Evolutionary conservation across 129 eudicot species (phyloP).

Genomic region (Pittosporum tobira): DNA sequence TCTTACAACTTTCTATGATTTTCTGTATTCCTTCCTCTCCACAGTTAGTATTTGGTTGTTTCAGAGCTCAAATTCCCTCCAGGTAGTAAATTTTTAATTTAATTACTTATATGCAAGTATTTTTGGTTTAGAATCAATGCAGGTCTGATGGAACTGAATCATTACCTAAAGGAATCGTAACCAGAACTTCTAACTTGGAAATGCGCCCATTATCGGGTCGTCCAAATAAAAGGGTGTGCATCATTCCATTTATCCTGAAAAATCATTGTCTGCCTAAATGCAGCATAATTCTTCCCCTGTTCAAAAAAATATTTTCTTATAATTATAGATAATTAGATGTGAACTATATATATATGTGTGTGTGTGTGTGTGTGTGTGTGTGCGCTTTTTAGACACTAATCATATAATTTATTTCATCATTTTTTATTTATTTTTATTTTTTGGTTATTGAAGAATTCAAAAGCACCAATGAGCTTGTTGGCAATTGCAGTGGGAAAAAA

Average conservation of each 20-base stretch:
- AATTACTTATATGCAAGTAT: too few relatives aligned
- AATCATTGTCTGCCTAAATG: not conserved
- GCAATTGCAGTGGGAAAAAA: slow-evolving; percentile 91
- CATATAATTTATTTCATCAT: not conserved
- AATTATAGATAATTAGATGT: too few relatives aligned
- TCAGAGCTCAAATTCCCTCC: not conserved
- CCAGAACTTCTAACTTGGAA: slow-evolving; percentile 63
- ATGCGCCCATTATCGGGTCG: slow-evolving; percentile 75
- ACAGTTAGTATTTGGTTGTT: not conserved
- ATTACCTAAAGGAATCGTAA: slow-evolving; percentile 67
- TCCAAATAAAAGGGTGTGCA: slow-evolving; percentile 33
- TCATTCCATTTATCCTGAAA: not conserved
- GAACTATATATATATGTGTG: too few relatives aligned
- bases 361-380: too few relatives aligned
- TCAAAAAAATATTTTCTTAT: too few relatives aligned
- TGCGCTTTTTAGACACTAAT: not conserved
- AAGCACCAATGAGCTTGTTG: slow-evolving; percentile 56
- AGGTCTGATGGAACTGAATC: slow-evolving; percentile 63
- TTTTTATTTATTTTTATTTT: too few relatives aligned
- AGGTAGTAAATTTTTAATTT: not conserved
- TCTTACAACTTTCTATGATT: not conserved
- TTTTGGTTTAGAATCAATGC: slow-evolving; percentile 40
- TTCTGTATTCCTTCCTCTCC: not conserved
- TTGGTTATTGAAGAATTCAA: slow-evolving; percentile 32
- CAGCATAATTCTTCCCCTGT: too few relatives aligned